These are phyloP conservation scores for Beta corolliflora DNA, from an alignment of 179 eudicot species.

Conservation along the genomic window DNA sequence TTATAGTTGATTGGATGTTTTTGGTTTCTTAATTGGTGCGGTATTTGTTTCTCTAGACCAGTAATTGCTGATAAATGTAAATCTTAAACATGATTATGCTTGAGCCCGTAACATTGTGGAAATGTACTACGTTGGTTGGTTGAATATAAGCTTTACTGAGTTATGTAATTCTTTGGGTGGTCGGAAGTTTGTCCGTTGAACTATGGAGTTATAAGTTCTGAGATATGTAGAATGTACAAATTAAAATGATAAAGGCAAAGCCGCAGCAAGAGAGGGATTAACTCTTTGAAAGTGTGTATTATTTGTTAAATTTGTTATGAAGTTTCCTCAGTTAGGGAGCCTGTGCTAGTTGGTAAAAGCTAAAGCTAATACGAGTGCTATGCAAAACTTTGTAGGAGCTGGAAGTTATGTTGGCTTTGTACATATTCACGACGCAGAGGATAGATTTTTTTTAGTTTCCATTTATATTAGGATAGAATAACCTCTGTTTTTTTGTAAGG, in stretches of 20 bases:
- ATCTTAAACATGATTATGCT: background rate
- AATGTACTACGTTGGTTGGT: background rate
- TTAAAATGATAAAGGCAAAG: background rate
- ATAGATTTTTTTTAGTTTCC: background rate
- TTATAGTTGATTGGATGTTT: too few relatives aligned
- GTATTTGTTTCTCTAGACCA: too few relatives aligned
- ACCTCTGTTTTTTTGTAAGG: background rate
- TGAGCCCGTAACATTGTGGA: background rate
- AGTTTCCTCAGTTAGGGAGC: background rate
- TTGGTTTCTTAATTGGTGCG: too few relatives aligned
- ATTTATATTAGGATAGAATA: background rate
- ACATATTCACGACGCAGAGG: background rate
- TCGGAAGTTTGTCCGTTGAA: background rate
- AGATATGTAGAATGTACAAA: background rate
- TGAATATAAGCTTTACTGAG: background rate
- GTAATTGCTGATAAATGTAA: too few relatives aligned
- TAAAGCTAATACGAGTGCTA: background rate
- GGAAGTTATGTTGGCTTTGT: background rate
- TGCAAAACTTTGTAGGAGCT: background rate
- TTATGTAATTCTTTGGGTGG: background rate
- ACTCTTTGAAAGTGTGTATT: background rate
- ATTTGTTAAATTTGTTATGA: background rate
- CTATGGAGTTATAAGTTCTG: background rate
- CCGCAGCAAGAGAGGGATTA: background rate
- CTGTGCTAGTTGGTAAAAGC: background rate